Conservation (phyloP, 306 rosid species). For the Casuarina equisetifolia region DNA sequence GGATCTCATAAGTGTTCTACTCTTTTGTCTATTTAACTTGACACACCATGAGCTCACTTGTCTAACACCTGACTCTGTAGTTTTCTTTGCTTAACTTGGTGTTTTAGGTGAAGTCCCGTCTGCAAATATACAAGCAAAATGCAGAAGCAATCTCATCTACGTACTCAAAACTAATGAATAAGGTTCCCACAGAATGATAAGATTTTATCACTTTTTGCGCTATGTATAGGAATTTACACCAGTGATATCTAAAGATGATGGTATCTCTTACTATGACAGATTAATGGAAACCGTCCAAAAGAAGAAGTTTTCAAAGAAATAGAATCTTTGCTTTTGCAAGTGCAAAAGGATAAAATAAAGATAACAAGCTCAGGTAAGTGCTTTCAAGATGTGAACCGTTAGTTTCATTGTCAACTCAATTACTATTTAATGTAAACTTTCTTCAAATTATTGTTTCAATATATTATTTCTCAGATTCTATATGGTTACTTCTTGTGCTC, state of each 20-base stretch:
- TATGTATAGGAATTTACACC: slow-evolving; percentile 14
- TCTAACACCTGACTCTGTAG: slow-evolving; percentile 13
- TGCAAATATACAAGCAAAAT: slow-evolving; percentile 74
- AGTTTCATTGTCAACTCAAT: background rate
- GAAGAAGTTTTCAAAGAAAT: slow-evolving; percentile 69
- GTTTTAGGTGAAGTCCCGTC: slow-evolving; percentile 73
- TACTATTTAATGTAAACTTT: background rate
- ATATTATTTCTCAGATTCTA: slow-evolving; percentile 13
- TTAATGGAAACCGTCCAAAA: slow-evolving; percentile 75
- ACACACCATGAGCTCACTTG: background rate
- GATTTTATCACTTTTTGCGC: slow-evolving; percentile 5
- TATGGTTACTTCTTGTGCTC: background rate
- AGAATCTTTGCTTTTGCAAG: slow-evolving; percentile 57
- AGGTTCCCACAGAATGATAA: slow-evolving; percentile 43
- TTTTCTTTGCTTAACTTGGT: background rate
- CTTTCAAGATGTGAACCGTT: slow-evolving; percentile 16
- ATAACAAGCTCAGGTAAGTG: slow-evolving; percentile 44
- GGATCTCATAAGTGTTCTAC: background rate
- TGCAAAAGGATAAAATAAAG: slow-evolving; percentile 49
- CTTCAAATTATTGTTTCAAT: background rate
- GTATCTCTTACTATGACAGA: slow-evolving; percentile 43
- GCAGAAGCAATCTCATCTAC: slow-evolving; percentile 66
- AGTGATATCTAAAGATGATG: slow-evolving; percentile 2
- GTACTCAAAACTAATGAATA: slow-evolving; percentile 61
- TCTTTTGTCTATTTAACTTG: background rate